A percentile compares a stretch with the other conserved stretches of the same genome.
phyloP scores from a whole-genome alignment of 2,329 filamentous ascomycete genomes.

The Cadophora malorum region DNA sequence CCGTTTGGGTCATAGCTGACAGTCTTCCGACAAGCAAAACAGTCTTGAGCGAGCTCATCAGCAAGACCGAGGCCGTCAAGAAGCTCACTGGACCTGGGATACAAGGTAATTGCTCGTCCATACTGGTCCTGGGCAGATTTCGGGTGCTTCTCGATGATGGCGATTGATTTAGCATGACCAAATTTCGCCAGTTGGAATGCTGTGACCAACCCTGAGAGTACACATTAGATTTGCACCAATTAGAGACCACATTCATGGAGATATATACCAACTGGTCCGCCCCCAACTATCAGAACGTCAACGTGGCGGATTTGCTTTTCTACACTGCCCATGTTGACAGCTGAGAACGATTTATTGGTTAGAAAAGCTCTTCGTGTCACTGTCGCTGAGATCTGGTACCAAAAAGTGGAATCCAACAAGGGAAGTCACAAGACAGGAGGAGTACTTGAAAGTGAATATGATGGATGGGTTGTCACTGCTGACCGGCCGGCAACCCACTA shows the following conservation, averaged over 20 bases:
- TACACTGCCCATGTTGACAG: constrained; percentile 32
- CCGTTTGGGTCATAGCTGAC: constrained; percentile 56
- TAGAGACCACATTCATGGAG: constrained; percentile 11
- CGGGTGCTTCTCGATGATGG: constrained; percentile 56
- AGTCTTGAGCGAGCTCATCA: constrained; percentile 57
- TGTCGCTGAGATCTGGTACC: not conserved
- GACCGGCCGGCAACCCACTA: not conserved
- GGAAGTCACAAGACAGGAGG: not conserved
- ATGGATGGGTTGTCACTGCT: not conserved
- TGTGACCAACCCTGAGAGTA: constrained; percentile 46
- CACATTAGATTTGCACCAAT: not conserved
- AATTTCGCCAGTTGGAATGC: constrained; percentile 54
- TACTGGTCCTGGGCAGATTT: constrained; percentile 58
- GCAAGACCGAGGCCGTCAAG: constrained; percentile 58
- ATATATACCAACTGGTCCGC: constrained; percentile 52
- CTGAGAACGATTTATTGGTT: not conserved
- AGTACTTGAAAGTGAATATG: not conserved
- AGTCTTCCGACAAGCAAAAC: constrained; percentile 58
- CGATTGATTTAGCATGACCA: constrained; percentile 47
- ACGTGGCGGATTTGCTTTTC: constrained; percentile 36
- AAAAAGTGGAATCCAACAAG: not conserved
- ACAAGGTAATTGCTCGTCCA: constrained; percentile 61
- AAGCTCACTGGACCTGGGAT: constrained; percentile 57
- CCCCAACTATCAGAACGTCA: constrained; percentile 51
- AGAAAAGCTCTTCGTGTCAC: not conserved